Evolutionary conservation across 345 rosid species (phyloP).

Genomic region (Arabis alpina): DNA sequence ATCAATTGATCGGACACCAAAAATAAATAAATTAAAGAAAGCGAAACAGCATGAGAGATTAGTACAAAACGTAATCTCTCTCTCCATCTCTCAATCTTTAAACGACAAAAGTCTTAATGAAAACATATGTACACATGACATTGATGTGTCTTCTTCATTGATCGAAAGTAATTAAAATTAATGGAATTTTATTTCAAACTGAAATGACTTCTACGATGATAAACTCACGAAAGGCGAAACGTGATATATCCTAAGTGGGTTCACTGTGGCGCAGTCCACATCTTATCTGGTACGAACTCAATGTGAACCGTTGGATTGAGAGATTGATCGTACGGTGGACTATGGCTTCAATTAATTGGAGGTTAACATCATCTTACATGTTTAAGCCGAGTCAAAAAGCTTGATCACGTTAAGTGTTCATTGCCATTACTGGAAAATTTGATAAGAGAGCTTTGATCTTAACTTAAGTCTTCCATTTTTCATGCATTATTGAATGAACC

Average conservation of each 20-base stretch:
- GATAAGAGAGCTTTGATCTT: conserved; percentile 47
- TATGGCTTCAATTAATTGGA: conserved; percentile 28
- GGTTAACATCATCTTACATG: conserved; percentile 56
- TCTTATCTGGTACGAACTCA: conserved; percentile 45
- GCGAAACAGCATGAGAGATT: conserved; percentile 45
- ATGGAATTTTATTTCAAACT: conserved; percentile 23
- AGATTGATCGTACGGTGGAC: conserved; percentile 35
- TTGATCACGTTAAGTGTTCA: conserved; percentile 49
- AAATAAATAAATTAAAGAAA: conserved; percentile 37
- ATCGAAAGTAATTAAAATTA: conserved; percentile 30
- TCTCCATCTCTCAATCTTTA: conserved; percentile 28
- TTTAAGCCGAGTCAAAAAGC: conserved; percentile 60
- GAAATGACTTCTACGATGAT: conserved; percentile 43
- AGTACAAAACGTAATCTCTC: conserved; percentile 44
- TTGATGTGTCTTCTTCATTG: conserved; percentile 36
- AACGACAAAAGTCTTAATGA: conserved; percentile 48
- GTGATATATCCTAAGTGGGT: conserved; percentile 47
- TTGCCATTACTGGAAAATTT: conserved; percentile 53
- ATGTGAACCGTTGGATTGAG: conserved; percentile 27
- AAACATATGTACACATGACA: conserved; percentile 42
- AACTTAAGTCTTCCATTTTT: conserved; percentile 37
- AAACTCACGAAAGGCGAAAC: conserved; percentile 37
- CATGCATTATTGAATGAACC: conserved; percentile 29
- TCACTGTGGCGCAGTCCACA: conserved; percentile 56
- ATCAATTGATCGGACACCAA: conserved; percentile 17